Evolutionary conservation across 805 yeast species (phyloP).

Genomic region (Yarrowia sp.): DNA sequence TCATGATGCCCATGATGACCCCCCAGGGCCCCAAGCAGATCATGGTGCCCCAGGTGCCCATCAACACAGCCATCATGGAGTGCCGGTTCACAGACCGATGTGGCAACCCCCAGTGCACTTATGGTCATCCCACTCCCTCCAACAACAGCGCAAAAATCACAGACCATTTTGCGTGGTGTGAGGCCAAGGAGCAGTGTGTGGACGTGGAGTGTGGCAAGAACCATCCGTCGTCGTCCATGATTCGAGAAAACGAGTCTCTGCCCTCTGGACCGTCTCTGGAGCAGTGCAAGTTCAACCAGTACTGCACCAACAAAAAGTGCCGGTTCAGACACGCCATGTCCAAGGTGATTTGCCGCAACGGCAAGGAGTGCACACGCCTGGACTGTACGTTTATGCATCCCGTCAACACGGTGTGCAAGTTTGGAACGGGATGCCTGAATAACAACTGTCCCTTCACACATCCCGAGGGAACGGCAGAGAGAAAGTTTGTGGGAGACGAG

Average conservation of each 20-base stretch:
- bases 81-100: conserved; percentile 80
- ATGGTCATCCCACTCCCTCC: conserved; percentile 90
- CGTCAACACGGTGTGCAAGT: conserved; percentile 64
- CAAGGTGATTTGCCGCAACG: conserved; percentile 74
- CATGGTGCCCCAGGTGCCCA: conserved; percentile 58
- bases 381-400: conserved; percentile 81
- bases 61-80: conserved; percentile 41
- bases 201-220: conserved; percentile 66
- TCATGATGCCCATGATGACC: conserved; percentile 19
- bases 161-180: conserved; percentile 67
- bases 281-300: conserved; percentile 75
- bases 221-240: conserved; percentile 72
- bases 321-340: conserved; percentile 81
- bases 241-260: conserved; percentile 36
- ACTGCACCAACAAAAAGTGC: conserved; percentile 76
- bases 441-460: conserved; percentile 70
- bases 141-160: conserved; percentile 69
- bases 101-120: conserved; percentile 75
- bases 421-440: conserved; percentile 72
- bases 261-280: conserved; percentile 58
- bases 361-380: conserved; percentile 69
- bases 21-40: conserved; percentile 17
- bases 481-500: conserved; percentile 4
- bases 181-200: conserved; percentile 61
- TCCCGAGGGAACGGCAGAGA: conserved; percentile 52